These are phyloP conservation scores for Sarocladiaceae sp. DNA, from an alignment of 2,329 filamentous ascomycete species.

Conservation along the genomic window DNA sequence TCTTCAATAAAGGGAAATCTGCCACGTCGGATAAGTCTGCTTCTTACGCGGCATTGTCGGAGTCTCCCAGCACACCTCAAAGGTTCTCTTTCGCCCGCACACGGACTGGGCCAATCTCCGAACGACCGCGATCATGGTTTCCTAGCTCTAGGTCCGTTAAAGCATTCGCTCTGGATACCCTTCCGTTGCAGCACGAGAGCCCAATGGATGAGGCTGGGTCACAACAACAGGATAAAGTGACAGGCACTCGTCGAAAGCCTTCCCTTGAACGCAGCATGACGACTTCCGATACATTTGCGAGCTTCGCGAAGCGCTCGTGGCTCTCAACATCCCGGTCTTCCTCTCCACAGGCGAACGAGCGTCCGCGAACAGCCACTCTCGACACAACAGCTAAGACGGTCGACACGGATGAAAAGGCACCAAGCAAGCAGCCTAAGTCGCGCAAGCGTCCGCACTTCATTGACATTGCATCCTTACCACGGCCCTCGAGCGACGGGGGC, in stretches of 20 bases:
- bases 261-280: slow-evolving; percentile 12
- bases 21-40: slow-evolving; percentile 29
- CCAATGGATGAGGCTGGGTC: neutral
- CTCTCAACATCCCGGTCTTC: slow-evolving; percentile 42
- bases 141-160: slow-evolving; percentile 35
- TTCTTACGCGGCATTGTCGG: slow-evolving; percentile 11
- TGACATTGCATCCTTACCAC: neutral
- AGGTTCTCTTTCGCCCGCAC: slow-evolving; percentile 19
- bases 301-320: slow-evolving; percentile 47
- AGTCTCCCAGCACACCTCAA: neutral
- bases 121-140: slow-evolving; percentile 48
- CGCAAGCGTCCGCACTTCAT: slow-evolving; percentile 22
- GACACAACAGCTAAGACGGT: slow-evolving; percentile 14
- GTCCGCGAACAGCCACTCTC: neutral
- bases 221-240: neutral
- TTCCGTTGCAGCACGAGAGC: neutral
- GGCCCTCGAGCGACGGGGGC: slow-evolving; percentile 6
- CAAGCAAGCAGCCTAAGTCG: slow-evolving; percentile 19
- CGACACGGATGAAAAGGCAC: slow-evolving; percentile 18
- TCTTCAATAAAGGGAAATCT: slow-evolving; percentile 28
- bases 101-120: slow-evolving; percentile 41
- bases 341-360: slow-evolving; percentile 30
- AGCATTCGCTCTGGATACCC: slow-evolving; percentile 12
- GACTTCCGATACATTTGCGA: slow-evolving; percentile 41
- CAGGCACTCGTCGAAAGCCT: neutral